Conservation (phyloP, 805 yeast genomes). For the Candida quercuum region DNA sequence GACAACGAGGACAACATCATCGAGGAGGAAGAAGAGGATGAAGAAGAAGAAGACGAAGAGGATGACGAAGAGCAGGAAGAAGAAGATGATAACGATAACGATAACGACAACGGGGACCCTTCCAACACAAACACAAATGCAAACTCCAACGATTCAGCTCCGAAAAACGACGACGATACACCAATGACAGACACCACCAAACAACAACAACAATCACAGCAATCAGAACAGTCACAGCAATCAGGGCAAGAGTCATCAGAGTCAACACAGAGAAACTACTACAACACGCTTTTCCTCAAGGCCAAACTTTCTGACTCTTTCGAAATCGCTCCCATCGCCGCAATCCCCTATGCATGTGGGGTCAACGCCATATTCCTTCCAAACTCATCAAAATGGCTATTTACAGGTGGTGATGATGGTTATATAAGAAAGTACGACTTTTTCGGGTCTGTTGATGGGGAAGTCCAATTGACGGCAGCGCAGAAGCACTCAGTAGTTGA, state of each 20-base stretch:
- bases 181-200: background rate
- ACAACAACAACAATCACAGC: background rate
- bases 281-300: conserved; percentile 32
- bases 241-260: conserved; percentile 2
- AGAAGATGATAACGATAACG: conserved; percentile 1
- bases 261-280: conserved; percentile 15
- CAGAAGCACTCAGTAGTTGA: conserved; percentile 89
- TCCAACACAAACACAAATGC: background rate
- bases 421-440: conserved; percentile 87
- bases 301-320: conserved; percentile 49
- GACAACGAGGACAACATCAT: conserved; percentile 20
- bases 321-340: conserved; percentile 80
- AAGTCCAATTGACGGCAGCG: conserved; percentile 80
- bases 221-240: background rate
- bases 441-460: conserved; percentile 79
- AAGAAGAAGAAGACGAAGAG: conserved; percentile 8
- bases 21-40: conserved; percentile 13
- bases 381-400: conserved; percentile 77
- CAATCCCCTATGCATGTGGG: conserved; percentile 76
- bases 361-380: conserved; percentile 76
- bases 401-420: conserved; percentile 96
- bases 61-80: conserved; percentile 6
- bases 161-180: background rate
- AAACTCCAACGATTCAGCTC: background rate
- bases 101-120: background rate